Evolutionary conservation across 202 grass and related monocot genomes (phyloP).

Genomic region (Saccharum hybrid): DNA sequence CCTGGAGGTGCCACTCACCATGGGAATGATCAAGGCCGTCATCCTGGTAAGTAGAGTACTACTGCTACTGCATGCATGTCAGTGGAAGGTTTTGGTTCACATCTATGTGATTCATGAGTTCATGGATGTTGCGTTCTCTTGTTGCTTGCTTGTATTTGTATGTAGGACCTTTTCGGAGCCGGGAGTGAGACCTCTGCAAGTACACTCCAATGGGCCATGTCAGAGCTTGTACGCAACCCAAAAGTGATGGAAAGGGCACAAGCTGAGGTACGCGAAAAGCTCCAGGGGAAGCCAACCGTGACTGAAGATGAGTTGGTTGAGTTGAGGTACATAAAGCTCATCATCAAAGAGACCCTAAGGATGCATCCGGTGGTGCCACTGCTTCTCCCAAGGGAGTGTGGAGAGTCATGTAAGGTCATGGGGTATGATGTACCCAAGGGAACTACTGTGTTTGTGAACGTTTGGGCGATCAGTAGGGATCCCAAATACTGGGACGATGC

Average conservation of each 20-base stretch:
- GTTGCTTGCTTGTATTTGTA: neutral
- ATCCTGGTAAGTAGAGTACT: slow-evolving; percentile 17
- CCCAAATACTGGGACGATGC: neutral
- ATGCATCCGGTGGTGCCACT: slow-evolving; percentile 38
- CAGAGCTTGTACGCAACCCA: slow-evolving; percentile 37
- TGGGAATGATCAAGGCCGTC: slow-evolving; percentile 45
- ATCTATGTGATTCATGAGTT: too few relatives aligned
- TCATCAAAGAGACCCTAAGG: slow-evolving; percentile 52
- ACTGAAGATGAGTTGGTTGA: neutral
- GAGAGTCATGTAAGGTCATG: neutral
- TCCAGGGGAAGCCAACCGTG: slow-evolving; percentile 15
- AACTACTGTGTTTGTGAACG: neutral
- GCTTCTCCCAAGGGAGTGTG: slow-evolving; percentile 37
- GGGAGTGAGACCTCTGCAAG: slow-evolving; percentile 24
- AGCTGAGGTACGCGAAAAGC: neutral
- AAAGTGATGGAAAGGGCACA: slow-evolving; percentile 32
- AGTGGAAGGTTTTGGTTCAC: too few relatives aligned
- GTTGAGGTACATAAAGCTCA: slow-evolving; percentile 29
- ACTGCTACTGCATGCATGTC: too few relatives aligned
- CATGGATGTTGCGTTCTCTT: neutral
- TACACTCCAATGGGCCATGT: slow-evolving; percentile 46
- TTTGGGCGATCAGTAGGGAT: slow-evolving; percentile 24
- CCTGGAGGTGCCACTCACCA: slow-evolving; percentile 41
- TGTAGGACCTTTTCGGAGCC: slow-evolving; percentile 32
- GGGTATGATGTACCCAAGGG: neutral